These are phyloP conservation scores for Mycena vitilis DNA, from an alignment of 768 basidiomycete genomes.

Conservation along the genomic window DNA sequence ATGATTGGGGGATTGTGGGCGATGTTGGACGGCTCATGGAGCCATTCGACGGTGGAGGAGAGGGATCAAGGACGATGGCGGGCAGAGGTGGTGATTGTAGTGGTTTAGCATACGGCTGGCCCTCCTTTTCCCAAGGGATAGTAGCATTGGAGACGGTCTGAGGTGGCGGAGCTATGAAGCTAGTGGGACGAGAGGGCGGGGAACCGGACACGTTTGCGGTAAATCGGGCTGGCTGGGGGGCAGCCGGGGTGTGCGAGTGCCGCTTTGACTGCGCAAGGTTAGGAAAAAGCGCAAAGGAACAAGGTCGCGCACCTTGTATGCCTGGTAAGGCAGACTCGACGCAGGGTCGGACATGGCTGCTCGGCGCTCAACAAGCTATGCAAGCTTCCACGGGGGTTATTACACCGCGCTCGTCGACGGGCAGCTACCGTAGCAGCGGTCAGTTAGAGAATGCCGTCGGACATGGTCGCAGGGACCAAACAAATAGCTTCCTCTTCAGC, in stretches of 20 bases:
- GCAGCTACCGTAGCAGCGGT: too few relatives aligned
- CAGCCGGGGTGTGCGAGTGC: conserved; percentile 54
- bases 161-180: conserved; percentile 38
- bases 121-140: conserved; percentile 31
- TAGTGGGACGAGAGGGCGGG: conserved; percentile 44
- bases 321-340: conserved; percentile 59
- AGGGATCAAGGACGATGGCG: conserved; percentile 29
- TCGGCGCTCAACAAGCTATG: conserved; percentile 36
- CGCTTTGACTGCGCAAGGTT: conserved; percentile 55
- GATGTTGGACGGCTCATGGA: conserved; percentile 24
- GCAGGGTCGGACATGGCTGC: conserved; percentile 35
- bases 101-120: conserved; percentile 19
- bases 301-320: conserved; percentile 56
- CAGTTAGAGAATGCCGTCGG: too few relatives aligned
- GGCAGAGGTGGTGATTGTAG: conserved; percentile 24
- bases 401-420: background rate
- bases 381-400: conserved; percentile 11
- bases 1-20: conserved; percentile 1
- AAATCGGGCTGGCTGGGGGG: conserved; percentile 39
- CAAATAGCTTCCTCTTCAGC: conserved; percentile 6
- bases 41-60: conserved; percentile 39
- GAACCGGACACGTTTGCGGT: conserved; percentile 44
- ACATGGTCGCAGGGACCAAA: background rate
- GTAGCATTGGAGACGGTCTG: conserved; percentile 37
- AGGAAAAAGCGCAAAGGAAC: conserved; percentile 25